Percentiles rank a stretch among this genome's conserved stretches.
These are phyloP conservation scores for Otatea glauca DNA, from an alignment of 176 grass and related monocot species.

Conservation along the genomic window DNA sequence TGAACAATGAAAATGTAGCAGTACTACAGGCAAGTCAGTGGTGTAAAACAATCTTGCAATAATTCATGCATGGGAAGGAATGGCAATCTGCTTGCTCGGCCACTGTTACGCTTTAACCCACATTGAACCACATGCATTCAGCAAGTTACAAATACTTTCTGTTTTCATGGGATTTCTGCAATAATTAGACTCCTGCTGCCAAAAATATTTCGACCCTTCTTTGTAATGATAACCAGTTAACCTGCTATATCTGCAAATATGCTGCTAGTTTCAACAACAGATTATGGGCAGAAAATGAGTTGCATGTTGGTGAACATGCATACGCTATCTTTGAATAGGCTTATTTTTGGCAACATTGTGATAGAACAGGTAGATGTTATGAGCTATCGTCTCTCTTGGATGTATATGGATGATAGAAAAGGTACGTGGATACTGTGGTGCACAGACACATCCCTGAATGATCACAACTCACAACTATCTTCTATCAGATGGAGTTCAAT, in stretches of 20 bases:
- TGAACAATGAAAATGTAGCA: not conserved
- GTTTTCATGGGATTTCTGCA: not conserved
- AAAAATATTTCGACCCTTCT: not conserved
- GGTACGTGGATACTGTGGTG: not conserved
- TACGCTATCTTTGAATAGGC: not conserved
- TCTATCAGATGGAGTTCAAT: slow-evolving; percentile 10
- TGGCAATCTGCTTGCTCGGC: slow-evolving; percentile 5
- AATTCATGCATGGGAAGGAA: not conserved
- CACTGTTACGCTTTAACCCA: not conserved
- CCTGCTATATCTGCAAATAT: not conserved
- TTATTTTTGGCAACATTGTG: not conserved
- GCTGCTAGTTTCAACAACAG: not conserved
- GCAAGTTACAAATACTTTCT: not conserved
- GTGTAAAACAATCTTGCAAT: slow-evolving; percentile 2
- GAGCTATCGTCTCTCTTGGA: not conserved
- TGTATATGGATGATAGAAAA: not conserved
- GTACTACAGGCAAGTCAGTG: not conserved
- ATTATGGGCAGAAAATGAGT: not conserved
- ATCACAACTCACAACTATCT: slow-evolving; percentile 2
- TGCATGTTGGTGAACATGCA: not conserved
- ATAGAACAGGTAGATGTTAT: not conserved
- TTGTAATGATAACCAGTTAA: not conserved
- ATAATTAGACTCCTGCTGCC: not conserved
- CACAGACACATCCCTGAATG: not conserved
- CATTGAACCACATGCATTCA: not conserved